Evolutionary conservation across 768 basidiomycete species (phyloP), one percentile per base, ranked within the genome.

Genomic region (Pisolithus albus): DNA sequence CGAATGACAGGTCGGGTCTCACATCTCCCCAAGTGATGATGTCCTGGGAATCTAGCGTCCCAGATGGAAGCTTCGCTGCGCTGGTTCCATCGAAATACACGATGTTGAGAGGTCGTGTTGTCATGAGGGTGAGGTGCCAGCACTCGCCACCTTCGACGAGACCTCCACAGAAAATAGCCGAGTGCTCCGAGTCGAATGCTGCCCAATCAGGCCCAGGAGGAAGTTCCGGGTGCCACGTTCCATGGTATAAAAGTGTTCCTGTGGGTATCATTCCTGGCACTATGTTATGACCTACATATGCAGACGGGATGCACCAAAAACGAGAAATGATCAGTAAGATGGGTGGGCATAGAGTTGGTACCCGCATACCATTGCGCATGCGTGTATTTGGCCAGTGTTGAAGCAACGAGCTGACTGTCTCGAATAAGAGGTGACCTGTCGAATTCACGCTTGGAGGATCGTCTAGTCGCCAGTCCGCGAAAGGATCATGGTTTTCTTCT

Each of bases 301-400:
- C 30, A 30, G 7, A 30, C 10, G 10, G 7, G 10, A 30, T 30
- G 30, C 30, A 30, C 10, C 30, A 30, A 30, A 26, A 30, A 15
- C 40, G 41, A 13, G 11, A 23, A 9, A 40, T 4, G 32, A 19
- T 23, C 28, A 38, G n/a, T 24, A n/a, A 13, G 9, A 41, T 19
- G 40, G 7, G 9, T 21, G 9, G 40, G 40, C 8, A 7, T 30
- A 30, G 30, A 5, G 8, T 30, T 9, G 30, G 30, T 7, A 30
- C n/a, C 16, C 34, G 7, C 8, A 9, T 30, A 30, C 30, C 30
- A 30, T 30, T 30, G 30, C 75, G 66, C 61, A 75, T 74, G 3
- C 73, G 70, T 0, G 75, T 74, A 47, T 76, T 74, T 11, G 72
- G 70, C 75, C 75, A 76, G 51, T 70, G 73, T 43, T 76, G 73